Evolutionary conservation across 1,139 yeast species (phyloP), one percentile per base, ranked within the genome.

Genomic region (Pichia kudriavzevii): DNA sequence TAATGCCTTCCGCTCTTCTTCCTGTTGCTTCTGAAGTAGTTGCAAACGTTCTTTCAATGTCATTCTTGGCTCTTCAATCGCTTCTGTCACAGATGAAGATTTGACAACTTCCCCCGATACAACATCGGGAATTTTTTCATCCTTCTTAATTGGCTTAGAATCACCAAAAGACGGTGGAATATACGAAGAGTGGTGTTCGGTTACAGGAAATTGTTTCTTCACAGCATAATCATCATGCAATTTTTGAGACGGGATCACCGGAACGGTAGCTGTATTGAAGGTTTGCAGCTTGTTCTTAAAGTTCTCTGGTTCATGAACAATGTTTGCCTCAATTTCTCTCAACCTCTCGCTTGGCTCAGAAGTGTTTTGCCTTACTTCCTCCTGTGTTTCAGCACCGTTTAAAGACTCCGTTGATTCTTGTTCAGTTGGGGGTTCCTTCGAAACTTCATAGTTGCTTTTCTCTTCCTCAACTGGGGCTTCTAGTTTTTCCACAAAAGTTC

Each of bases 11-110:
- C 81, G 84, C 51, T 84, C 94, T 50, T 82, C 85, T 39, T 73
- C 72, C 55, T 84, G 95, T 40, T 78, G 78, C 52, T 84, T 74
- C 54, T 88, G 95, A 36, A 91, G 65, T 52, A 84, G 55, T 9
- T 84, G 84, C 53, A 91, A 85, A 45, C 97, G 71, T 47, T 91
- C 96, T 53, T 82, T 82, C 52, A 91, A 66, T 39, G 94, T 79
- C 63, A 87, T 61, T 47, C 81, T 79, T 10, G 95, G 95, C 18
- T 64, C 72, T 19, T 65, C 74, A 6, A 63, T 67, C 38, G 72
- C 76, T 40, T 66, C 69, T 13, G 59, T 60, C 2, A 48, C 34
- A 2, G 48, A 23, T 30, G 48, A 56, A 7, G 49, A 38, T 4
- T 17, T 15, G 9, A 45, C 34, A 9, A 44, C 38, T 10, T 42